Evolutionary conservation across 176 grass and related monocot genomes (phyloP).

Genomic region (Thalia dealbata): DNA sequence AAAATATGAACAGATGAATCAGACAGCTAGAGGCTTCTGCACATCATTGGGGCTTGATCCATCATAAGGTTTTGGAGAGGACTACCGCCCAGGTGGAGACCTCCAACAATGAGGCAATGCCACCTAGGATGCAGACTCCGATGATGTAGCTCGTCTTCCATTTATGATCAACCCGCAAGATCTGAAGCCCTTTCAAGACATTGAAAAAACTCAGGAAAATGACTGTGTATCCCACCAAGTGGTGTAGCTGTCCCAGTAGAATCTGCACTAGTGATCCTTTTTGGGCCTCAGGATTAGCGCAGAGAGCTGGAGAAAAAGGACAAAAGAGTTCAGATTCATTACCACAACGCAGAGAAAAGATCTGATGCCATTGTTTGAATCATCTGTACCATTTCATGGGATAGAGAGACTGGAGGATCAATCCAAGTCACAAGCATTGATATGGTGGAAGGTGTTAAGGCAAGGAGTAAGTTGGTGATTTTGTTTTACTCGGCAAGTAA

Average conservation of each 20-base stretch:
- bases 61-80: not conserved
- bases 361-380: too few relatives aligned
- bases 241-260: constrained; percentile 14
- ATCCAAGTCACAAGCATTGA: too few relatives aligned
- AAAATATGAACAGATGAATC: not conserved
- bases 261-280: constrained; percentile 15
- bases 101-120: not conserved
- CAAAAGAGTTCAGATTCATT: not conserved
- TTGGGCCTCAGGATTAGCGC: constrained; percentile 4
- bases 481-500: too few relatives aligned
- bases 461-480: too few relatives aligned
- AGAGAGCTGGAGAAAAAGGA: not conserved
- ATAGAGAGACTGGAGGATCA: too few relatives aligned
- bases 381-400: too few relatives aligned
- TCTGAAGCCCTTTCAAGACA: constrained; percentile 8
- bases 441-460: too few relatives aligned
- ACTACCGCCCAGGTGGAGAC: not conserved
- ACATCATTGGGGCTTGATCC: not conserved
- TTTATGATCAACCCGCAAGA: not conserved
- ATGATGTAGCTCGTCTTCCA: not conserved
- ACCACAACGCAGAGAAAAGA: too few relatives aligned
- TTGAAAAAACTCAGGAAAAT: constrained; percentile 8
- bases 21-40: not conserved
- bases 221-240: constrained; percentile 7
- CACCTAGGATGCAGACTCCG: not conserved